Conservation (phyloP, 2,329 filamentous ascomycete species). For the Pestalotiopsis sp. region DNA sequence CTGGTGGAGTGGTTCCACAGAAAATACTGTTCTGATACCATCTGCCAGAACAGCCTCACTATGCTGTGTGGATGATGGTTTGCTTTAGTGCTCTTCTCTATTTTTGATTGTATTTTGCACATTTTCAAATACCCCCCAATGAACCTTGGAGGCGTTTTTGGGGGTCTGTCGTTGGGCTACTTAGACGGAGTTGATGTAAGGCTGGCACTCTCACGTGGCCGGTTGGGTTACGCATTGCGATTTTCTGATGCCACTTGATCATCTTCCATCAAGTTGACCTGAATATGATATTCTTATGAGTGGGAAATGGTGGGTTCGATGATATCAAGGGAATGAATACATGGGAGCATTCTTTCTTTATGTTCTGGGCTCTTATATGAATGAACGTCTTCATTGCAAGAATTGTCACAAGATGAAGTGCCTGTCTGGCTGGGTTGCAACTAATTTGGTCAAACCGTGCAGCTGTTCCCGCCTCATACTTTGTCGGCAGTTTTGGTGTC, state of each 20-base stretch:
- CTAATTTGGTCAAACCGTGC: background rate
- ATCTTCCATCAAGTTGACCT: too few relatives aligned
- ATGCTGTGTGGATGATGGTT: background rate
- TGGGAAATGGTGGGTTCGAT: too few relatives aligned
- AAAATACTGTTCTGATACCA: background rate
- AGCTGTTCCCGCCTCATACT: background rate
- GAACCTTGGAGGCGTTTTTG: background rate
- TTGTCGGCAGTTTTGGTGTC: background rate
- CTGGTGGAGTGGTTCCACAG: background rate
- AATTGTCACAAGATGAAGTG: background rate
- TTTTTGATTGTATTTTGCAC: background rate
- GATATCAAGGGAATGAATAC: too few relatives aligned
- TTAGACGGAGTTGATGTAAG: background rate
- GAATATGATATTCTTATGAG: too few relatives aligned
- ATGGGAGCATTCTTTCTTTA: too few relatives aligned
- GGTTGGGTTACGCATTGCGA: background rate
- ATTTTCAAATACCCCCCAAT: background rate
- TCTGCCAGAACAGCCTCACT: background rate
- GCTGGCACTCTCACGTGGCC: background rate
- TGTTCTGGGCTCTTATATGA: too few relatives aligned
- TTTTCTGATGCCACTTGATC: too few relatives aligned
- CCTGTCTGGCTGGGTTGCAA: background rate
- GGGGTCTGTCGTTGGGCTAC: too few relatives aligned
- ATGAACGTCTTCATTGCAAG: too few relatives aligned
- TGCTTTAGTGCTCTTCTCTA: background rate